Evolutionary conservation across 257 asterid genomes (phyloP).

Genomic region (Catharanthus roseus): DNA sequence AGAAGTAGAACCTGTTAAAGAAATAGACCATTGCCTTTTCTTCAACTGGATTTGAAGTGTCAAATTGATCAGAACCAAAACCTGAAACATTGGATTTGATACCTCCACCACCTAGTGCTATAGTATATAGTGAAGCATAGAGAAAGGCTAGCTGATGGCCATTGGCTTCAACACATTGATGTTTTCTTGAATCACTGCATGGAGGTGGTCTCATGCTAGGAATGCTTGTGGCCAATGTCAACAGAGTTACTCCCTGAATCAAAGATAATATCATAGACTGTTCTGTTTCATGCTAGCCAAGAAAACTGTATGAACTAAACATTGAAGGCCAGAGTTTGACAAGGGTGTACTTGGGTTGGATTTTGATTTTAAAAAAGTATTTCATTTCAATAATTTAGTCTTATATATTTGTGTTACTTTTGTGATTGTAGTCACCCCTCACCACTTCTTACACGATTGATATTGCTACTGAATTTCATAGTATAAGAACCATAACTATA

Average conservation of each 20-base stretch:
- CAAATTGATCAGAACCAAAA: conserved; percentile 86
- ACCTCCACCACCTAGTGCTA: conserved; percentile 85
- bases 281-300: not conserved
- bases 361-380: no score
- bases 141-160: conserved; percentile 49
- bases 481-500: no score
- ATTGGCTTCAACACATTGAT: conserved; percentile 50
- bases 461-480: no score
- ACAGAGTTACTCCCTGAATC: conserved; percentile 56
- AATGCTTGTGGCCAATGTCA: conserved; percentile 63
- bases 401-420: no score
- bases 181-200: conserved; percentile 37
- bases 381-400: no score
- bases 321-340: not conserved
- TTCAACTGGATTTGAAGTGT: conserved; percentile 52
- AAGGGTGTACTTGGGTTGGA: no score
- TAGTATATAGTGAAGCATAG: conserved; percentile 67
- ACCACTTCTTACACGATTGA: no score
- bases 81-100: conserved; percentile 88
- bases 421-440: no score
- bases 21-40: conserved; percentile 62
- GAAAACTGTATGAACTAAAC: not conserved
- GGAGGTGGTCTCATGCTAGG: conserved; percentile 74
- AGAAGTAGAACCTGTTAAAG: conserved; percentile 78
- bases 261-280: not conserved